Conservation (phyloP, 352 stramenopile genomes). For the Pelagophyceae sp. region DNA sequence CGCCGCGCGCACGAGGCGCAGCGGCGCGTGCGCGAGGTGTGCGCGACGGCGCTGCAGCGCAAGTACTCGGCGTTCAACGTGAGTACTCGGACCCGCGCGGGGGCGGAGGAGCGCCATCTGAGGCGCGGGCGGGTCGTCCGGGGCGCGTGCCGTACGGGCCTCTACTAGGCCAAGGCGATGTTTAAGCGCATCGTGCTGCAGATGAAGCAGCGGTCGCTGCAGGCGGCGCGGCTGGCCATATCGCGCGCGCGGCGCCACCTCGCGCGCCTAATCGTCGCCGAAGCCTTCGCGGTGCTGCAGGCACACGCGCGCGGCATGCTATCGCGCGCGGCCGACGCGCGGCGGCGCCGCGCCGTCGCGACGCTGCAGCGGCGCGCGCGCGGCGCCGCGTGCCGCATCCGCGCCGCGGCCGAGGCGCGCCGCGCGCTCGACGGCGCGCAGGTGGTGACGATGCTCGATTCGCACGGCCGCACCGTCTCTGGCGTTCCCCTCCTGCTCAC, state of each 20-base stretch:
- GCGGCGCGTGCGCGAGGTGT: neutral
- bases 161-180: no score
- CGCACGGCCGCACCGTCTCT: slow-evolving; percentile 26
- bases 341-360: neutral
- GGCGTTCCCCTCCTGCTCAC: slow-evolving; percentile 29
- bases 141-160: no score
- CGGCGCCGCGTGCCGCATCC: neutral
- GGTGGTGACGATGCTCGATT: slow-evolving; percentile 29
- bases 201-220: slow-evolving; percentile 12
- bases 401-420: neutral
- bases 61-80: neutral
- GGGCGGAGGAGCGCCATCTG: no score
- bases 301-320: slow-evolving; percentile 6
- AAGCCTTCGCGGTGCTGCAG: slow-evolving; percentile 5
- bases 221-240: neutral
- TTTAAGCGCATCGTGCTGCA: slow-evolving; percentile 25
- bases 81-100: no score
- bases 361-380: slow-evolving; percentile 16
- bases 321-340: neutral
- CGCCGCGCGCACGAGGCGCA: no score
- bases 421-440: slow-evolving; percentile 16
- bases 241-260: neutral
- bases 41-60: neutral
- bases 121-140: no score
- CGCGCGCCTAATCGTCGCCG: neutral